Evolutionary conservation across 768 basidiomycete genomes (phyloP).

Genomic region (Chalciporus sphaerocephalus): DNA sequence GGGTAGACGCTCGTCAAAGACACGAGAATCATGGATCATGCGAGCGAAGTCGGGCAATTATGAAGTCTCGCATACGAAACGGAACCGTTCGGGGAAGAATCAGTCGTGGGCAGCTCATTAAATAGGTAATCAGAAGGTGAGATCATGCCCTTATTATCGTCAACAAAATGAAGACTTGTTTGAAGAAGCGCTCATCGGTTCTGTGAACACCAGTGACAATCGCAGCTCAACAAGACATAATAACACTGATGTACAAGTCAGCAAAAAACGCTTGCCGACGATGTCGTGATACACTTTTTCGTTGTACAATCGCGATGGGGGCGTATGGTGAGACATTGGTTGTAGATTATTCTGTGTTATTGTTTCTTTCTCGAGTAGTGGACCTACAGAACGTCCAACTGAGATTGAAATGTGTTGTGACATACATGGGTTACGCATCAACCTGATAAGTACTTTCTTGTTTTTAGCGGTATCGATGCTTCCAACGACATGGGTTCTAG

Average conservation of each 20-base stretch:
- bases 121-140: neutral
- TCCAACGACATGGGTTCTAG: no score
- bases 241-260: no score
- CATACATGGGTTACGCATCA: neutral
- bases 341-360: constrained; percentile 2
- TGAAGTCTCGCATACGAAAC: neutral
- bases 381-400: constrained; percentile 3
- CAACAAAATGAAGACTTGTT: neutral
- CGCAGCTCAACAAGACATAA: neutral
- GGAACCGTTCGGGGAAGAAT: constrained; percentile 1
- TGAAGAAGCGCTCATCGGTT: neutral
- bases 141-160: neutral
- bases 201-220: neutral
- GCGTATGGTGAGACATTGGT: neutral
- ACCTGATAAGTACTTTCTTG: neutral
- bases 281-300: neutral
- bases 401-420: neutral
- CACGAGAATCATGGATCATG: constrained; percentile 2
- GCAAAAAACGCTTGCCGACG: neutral
- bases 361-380: neutral
- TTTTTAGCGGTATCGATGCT: neutral
- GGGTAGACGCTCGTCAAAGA: constrained; percentile 4
- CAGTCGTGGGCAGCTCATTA: neutral
- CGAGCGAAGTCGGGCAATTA: constrained; percentile 1
- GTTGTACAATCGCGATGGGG: neutral